These are phyloP conservation scores for Candida nanaspora DNA, from an alignment of 805 yeast genomes.

Conservation along the genomic window DNA sequence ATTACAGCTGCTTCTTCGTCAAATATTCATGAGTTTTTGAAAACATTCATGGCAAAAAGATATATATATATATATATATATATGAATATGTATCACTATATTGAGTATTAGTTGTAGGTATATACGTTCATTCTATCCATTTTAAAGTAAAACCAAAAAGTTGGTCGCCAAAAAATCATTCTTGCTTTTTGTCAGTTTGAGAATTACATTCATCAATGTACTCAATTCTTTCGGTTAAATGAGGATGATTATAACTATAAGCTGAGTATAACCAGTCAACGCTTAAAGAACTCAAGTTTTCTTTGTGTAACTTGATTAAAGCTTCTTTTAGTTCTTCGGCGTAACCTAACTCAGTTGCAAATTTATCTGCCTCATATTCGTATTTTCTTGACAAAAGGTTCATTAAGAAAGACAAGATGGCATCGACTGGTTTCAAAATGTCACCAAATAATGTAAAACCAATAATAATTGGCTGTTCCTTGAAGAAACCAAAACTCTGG, in stretches of 20 bases:
- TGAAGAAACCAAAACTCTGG: slow-evolving; percentile 67
- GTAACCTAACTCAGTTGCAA: slow-evolving; percentile 71
- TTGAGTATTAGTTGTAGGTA: too few species aligned
- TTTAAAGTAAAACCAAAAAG: too few species aligned
- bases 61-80: too few species aligned
- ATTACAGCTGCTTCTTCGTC: too few species aligned
- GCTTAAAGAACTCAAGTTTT: slow-evolving; percentile 79
- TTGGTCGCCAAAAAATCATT: too few species aligned
- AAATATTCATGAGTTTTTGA: too few species aligned
- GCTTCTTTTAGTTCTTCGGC: slow-evolving; percentile 61
- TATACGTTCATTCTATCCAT: too few species aligned
- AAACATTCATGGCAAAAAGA: too few species aligned
- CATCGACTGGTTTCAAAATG: slow-evolving; percentile 70
- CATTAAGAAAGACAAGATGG: slow-evolving; percentile 56
- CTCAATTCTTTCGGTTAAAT: slow-evolving; percentile 76
- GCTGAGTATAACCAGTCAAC: slow-evolving; percentile 88
- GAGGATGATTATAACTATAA: slow-evolving; percentile 88
- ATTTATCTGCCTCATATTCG: slow-evolving; percentile 91
- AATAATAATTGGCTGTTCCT: slow-evolving; percentile 63
- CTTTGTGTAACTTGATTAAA: slow-evolving; percentile 66
- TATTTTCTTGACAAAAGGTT: slow-evolving; percentile 74
- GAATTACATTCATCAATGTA: slow-evolving; percentile 47
- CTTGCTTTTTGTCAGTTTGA: slow-evolving; percentile 13
- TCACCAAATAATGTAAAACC: slow-evolving; percentile 80
- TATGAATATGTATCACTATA: too few species aligned